Base-by-base conservation (phyloP, 2,329 filamentous ascomycete genomes). In the Aspergillus felis region DNA sequence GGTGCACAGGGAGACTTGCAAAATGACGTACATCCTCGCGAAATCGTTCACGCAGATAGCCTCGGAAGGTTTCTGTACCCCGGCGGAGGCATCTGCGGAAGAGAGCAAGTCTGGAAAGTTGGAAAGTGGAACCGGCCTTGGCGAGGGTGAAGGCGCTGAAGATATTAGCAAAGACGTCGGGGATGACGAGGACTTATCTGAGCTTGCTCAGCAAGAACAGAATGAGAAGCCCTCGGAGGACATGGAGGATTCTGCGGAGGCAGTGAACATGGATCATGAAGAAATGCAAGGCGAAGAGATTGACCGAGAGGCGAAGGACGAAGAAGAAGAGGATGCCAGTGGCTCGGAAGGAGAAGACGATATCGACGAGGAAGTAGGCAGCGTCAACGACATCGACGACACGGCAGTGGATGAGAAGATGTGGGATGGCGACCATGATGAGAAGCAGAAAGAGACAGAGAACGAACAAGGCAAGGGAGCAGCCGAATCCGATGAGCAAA, bases 141-240 rank as follows among this genome's bases (percentile, higher is more conserved):
- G 94, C 22, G 94, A 97, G 49, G 95, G 94, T 10, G 90, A 97
- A 73, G 95, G 93, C 20, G 92, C 89, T 4, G 92, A 99, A 71
- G 93, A 99, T 73, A 97, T 99, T 63, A 97, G 92, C 75, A 97
- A 99, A 71, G 94, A 99, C 68, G 89, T 99, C 50, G 86, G 90
- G 61, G 88, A 93, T 17, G 93, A 99, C 59, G 94, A 99, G 72
- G 92, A 99, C 70, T 78, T 99, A 4, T 87, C 90, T 0, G 94
- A 99, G 64, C 80, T 99, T 48, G 93, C 94, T 0, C 91, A 97
- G 71, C 89, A 97, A 67, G 83, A 87, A 46, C 88, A 90, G 59
- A 83, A 86, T 60, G 84, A 82, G 49, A 75, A 89, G 50, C 66
- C 73, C 7, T 70, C 70, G 14, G 74, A 76, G 7, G 75, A 79